Evolutionary conservation across 257 asterid genomes (phyloP), one percentile per base, ranked within the genome.

Genomic region (Lavandula angustifolia): DNA sequence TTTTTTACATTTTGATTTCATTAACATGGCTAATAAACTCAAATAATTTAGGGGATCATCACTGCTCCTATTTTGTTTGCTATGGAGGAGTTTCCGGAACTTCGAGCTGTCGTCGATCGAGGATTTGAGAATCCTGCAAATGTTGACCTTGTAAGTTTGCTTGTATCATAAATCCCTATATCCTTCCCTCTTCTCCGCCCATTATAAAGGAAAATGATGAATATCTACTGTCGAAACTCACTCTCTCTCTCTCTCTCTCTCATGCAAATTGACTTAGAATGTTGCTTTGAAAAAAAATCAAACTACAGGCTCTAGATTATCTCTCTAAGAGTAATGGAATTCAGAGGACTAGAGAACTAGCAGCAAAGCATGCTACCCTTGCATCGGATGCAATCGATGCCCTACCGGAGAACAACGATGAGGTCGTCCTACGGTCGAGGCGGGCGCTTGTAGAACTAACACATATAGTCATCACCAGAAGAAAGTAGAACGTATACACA

Each of bases 11-110:
- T 6, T 18, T 32, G 41, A 38, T 35, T 66, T 43, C 73, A 53
- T 22, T 40, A 8, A 29, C 7, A 34, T 22, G 46, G 10, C 33
- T 27, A 12, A 5, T 43, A 35, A 9, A 34, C 6, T 69, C 17
- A 11, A 53, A 68, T 47, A 17, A 0, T 66, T 34, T 78, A 89
- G 96, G 97, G 99, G 27, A 84, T 90, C 50, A 43, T 94, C 50
- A 94, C 99, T 54, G 99, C 97, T 74, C 97, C 99, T 6, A 86
- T 89, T 66, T 69, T 92, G 75, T 90, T 87, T 29, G 99, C 99
- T 32, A 84, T 89, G 74, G 99, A 94, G 76, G 99, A 90, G 72
- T 90, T 59, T 72, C 97, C 97, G 12, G 88, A 90, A 65, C 82
- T 94, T 69, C 91, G 87, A 17, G 22, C 60, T 22, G 74, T 94